A percentile compares a stretch with the other conserved stretches of the same genome.
Conservation (phyloP, 2,329 filamentous ascomycete species). For the Chrysosphaeria jannelii region DNA sequence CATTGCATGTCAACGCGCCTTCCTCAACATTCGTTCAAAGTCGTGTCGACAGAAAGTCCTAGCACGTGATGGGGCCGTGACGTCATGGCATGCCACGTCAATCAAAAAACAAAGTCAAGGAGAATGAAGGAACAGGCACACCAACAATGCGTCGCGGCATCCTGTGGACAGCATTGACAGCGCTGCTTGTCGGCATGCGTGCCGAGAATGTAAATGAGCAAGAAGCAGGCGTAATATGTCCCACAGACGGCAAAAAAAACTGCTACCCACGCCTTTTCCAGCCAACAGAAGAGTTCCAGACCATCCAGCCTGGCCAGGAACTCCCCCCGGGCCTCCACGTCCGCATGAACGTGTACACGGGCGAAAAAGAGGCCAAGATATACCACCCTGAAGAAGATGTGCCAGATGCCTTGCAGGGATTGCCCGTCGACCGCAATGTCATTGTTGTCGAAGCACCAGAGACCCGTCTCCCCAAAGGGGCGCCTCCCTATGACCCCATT, state of each 20-base stretch:
- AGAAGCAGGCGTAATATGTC: no score
- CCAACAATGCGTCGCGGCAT: no score
- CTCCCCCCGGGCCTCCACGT: slow-evolving; percentile 34
- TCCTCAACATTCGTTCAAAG: no score
- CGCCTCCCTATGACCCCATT: slow-evolving; percentile 24
- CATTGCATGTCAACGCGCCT: no score
- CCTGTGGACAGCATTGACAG: no score
- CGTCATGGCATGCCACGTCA: no score
- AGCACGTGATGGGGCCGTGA: no score
- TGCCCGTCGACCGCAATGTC: slow-evolving; percentile 20
- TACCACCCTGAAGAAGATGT: slow-evolving; percentile 24
- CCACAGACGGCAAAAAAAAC: slow-evolving; percentile 24
- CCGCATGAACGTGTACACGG: slow-evolving; percentile 31
- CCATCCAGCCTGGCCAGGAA: slow-evolving; percentile 31
- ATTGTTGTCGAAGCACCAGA: slow-evolving; percentile 20
- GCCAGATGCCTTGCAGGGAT: slow-evolving; percentile 14
- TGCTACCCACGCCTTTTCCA: slow-evolving; percentile 36
- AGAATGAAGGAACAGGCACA: no score
- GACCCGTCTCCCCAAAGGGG: slow-evolving; percentile 13
- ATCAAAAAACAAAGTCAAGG: no score
- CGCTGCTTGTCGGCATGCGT: no score
- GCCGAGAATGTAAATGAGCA: no score
- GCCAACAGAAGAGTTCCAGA: slow-evolving; percentile 32
- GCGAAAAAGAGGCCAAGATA: slow-evolving; percentile 32
- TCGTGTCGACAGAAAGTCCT: no score